phyloP scores from a whole-genome alignment of 2,329 filamentous ascomycete species.

The Colletotrichum ledebouriae region DNA sequence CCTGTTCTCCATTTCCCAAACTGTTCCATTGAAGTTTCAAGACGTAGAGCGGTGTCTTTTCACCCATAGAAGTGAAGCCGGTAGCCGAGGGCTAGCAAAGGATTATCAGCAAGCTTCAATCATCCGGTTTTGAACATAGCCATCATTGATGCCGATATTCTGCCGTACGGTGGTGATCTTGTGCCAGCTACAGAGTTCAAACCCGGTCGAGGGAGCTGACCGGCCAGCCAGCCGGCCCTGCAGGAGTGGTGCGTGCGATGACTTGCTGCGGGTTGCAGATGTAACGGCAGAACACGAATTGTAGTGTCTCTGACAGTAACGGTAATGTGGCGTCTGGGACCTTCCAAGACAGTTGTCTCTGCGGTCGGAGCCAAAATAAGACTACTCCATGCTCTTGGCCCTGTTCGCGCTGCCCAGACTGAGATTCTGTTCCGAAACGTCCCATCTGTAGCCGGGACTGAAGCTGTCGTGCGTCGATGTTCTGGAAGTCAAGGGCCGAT shows the following conservation, averaged over 20 bases:
- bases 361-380: background rate
- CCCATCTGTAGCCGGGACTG: conserved; percentile 2
- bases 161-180: conserved; percentile 12
- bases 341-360: conserved; percentile 7
- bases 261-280: conserved; percentile 33
- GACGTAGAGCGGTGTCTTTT: conserved; percentile 30
- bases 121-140: background rate
- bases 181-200: background rate
- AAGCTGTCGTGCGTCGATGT: background rate
- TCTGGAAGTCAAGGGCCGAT: background rate
- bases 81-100: conserved; percentile 23
- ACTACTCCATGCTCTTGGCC: conserved; percentile 1
- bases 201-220: background rate
- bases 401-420: conserved; percentile 1
- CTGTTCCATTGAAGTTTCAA: conserved; percentile 43
- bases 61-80: conserved; percentile 6
- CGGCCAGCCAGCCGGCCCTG: conserved; percentile 19
- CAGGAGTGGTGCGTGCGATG: conserved; percentile 25
- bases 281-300: conserved; percentile 26
- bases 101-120: conserved; percentile 35
- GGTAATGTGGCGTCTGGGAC: background rate
- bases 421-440: conserved; percentile 2
- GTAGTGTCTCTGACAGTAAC: background rate
- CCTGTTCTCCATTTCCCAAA: conserved; percentile 32
- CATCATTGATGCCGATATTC: conserved; percentile 21